Evolutionary conservation across 345 rosid genomes (phyloP), one percentile per base, ranked within the genome.

Genomic region (Carallia brachiata): DNA sequence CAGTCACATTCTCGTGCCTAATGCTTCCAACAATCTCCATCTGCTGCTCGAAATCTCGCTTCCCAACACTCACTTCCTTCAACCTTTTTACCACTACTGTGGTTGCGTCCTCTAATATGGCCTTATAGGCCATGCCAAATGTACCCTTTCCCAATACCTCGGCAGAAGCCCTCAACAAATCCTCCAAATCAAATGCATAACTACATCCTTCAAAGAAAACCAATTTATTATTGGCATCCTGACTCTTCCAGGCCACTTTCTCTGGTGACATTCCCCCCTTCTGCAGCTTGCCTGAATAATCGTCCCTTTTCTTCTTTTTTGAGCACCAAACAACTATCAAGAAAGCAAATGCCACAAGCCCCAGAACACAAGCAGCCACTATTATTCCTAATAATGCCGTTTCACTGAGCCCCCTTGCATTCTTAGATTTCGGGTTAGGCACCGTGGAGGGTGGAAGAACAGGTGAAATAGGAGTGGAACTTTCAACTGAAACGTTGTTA

Each of bases 81-180:
- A 92, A 60, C 75, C 97, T 78, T 83, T 95, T 95, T 63, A 92
- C 98, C 39, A 92, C 92, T 5, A 92, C 97, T 0, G 90, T 87
- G 62, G 88, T 84, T 0, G 89, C 79, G 76, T 95, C 99, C 73
- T 90, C 97, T 63, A 95, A 73, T 62, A 86, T 92, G 1, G 98
- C 99, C 80, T 87, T 95, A 55, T 95, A 95, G 40, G 99, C 85
- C 52, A 85, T 89, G 18, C 99, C 98, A 59, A 92, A 92, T 12
- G 99, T 89, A 52, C 99, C 99, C 62, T 95, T 95, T 27, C 98
- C 99, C 68, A 95, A 78, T n/a, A 95, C 97, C 77, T 95, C 99
- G 17, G 98, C 98, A 15, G 98, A 95, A 65, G 99, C 99, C 74
- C 98, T 89, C 83, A 95, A 78, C 6, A 95, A 80, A 87, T 95